Evolutionary conservation across 805 yeast genomes (phyloP).

Genomic region (Kregervanrija fluxuum): DNA sequence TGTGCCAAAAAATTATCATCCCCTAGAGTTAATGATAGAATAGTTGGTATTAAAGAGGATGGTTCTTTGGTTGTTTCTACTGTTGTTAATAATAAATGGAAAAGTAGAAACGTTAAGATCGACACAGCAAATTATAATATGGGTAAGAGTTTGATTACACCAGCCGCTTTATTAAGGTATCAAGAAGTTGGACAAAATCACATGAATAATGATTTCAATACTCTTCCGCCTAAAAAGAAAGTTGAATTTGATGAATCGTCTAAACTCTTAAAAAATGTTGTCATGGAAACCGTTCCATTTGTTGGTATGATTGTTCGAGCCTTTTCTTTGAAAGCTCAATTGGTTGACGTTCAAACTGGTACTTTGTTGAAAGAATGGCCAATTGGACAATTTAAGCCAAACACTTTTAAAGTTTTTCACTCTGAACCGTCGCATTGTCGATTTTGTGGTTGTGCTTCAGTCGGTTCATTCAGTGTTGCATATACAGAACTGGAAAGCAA

Average conservation of each 20-base stretch:
- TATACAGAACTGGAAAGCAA: slow-evolving; percentile 55
- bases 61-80: slow-evolving; percentile 55
- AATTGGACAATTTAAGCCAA: slow-evolving; percentile 56
- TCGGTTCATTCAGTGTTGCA: slow-evolving; percentile 62
- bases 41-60: slow-evolving; percentile 45
- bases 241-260: slow-evolving; percentile 11
- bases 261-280: slow-evolving; percentile 11
- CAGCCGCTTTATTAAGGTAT: slow-evolving; percentile 27
- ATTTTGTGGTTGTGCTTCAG: slow-evolving; percentile 85
- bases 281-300: slow-evolving; percentile 53
- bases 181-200: slow-evolving; percentile 2
- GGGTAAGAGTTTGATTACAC: slow-evolving; percentile 32
- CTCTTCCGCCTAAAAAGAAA: neutral
- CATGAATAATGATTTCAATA: neutral
- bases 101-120: slow-evolving; percentile 41
- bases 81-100: slow-evolving; percentile 62
- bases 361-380: slow-evolving; percentile 52
- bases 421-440: slow-evolving; percentile 84
- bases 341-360: slow-evolving; percentile 76
- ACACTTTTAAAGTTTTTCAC: slow-evolving; percentile 63
- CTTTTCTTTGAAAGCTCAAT: slow-evolving; percentile 47
- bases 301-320: slow-evolving; percentile 70
- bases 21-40: slow-evolving; percentile 68
- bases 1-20: slow-evolving; percentile 53
- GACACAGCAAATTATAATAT: slow-evolving; percentile 41